Evolutionary conservation across 352 stramenopile genomes (phyloP).

Genomic region (Phytophthora citricola): DNA sequence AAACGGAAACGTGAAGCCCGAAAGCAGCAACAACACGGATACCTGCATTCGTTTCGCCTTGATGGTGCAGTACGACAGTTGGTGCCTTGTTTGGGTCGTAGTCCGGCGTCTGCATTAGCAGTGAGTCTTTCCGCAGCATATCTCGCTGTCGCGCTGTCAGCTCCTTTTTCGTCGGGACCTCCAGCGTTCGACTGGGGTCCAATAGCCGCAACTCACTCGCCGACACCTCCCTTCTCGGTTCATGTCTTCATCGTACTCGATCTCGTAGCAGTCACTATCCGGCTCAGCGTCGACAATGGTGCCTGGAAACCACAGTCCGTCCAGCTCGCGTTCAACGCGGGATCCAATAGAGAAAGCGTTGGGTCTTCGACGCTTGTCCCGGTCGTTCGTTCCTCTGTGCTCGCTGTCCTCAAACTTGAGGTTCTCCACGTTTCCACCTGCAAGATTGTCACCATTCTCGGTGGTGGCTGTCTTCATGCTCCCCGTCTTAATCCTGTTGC

Average conservation of each 20-base stretch:
- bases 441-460: slow-evolving; percentile 10
- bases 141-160: slow-evolving; percentile 48
- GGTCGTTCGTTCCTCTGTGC: slow-evolving; percentile 12
- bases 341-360: slow-evolving; percentile 44
- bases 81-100: slow-evolving; percentile 76
- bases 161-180: slow-evolving; percentile 13
- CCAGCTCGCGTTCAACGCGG: slow-evolving; percentile 73
- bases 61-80: slow-evolving; percentile 79
- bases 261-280: slow-evolving; percentile 60
- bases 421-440: slow-evolving; percentile 26
- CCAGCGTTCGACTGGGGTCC: slow-evolving; percentile 26
- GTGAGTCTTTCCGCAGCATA: slow-evolving; percentile 56
- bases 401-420: slow-evolving; percentile 27
- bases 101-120: slow-evolving; percentile 66
- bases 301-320: slow-evolving; percentile 80
- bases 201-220: slow-evolving; percentile 55
- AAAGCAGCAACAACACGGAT: slow-evolving; percentile 15
- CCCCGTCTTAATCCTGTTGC: slow-evolving; percentile 21
- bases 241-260: slow-evolving; percentile 85
- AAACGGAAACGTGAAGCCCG: background rate
- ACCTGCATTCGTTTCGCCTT: slow-evolving; percentile 75
- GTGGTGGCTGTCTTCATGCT: slow-evolving; percentile 33
- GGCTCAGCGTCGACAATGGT: slow-evolving; percentile 59
- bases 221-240: slow-evolving; percentile 72
- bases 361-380: slow-evolving; percentile 22